Evolutionary conservation across 2,329 filamentous ascomycete species (phyloP).

Genomic region (Neocucurbitaria cava): DNA sequence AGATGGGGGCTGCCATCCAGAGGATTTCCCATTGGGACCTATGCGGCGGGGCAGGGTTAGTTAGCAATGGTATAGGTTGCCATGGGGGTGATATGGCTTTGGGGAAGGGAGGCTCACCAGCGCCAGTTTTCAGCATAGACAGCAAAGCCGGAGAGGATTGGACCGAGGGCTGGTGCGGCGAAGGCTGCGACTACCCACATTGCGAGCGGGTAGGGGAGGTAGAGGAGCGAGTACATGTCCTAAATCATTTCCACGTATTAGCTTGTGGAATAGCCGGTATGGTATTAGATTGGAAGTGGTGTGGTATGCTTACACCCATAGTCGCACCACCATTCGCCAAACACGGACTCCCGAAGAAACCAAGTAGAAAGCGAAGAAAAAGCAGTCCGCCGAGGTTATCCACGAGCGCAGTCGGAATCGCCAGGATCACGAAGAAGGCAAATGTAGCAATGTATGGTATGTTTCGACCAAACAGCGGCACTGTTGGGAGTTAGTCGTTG

Average conservation of each 20-base stretch:
- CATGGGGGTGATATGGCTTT: not conserved
- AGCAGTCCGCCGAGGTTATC: constrained; percentile 61
- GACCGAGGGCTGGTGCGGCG: constrained; percentile 63
- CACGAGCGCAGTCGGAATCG: constrained; percentile 57
- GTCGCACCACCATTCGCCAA: constrained; percentile 64
- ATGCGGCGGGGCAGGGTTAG: not conserved
- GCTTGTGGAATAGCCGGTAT: not conserved
- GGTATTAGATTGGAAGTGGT: not conserved
- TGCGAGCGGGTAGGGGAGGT: constrained; percentile 65
- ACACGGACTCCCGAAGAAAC: constrained; percentile 65
- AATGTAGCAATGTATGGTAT: constrained; percentile 59
- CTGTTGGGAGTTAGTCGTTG: not conserved
- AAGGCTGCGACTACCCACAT: constrained; percentile 64
- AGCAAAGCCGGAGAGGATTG: constrained; percentile 65
- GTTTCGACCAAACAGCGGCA: constrained; percentile 59
- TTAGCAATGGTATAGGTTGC: no score
- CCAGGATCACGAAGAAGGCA: constrained; percentile 58
- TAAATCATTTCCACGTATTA: not conserved
- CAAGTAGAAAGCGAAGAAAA: constrained; percentile 60
- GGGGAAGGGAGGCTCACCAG: constrained; percentile 36
- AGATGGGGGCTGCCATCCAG: constrained; percentile 65
- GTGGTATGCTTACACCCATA: constrained; percentile 34
- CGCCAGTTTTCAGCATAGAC: constrained; percentile 56
- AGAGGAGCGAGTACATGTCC: constrained; percentile 60
- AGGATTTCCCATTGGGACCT: constrained; percentile 69